Conservation (phyloP, 2,329 filamentous ascomycete genomes). For the Ceratocystis cacaofunesta region DNA sequence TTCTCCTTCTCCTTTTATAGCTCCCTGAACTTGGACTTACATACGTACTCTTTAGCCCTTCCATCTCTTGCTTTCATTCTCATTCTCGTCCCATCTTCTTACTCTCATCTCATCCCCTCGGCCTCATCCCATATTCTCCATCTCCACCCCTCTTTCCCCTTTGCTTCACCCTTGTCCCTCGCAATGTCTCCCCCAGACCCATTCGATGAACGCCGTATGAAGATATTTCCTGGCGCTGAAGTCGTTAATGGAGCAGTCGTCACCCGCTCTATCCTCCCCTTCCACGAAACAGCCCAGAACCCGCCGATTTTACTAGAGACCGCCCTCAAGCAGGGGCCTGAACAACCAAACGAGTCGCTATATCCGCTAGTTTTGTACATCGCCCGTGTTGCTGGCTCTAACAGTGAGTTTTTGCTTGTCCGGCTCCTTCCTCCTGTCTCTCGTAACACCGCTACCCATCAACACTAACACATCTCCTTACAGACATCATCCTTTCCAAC, state of each 20-base stretch:
- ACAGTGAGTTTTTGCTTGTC: slow-evolving; percentile 41
- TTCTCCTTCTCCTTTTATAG: not conserved
- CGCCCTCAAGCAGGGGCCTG: slow-evolving; percentile 74
- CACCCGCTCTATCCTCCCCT: slow-evolving; percentile 12
- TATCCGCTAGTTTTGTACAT: slow-evolving; percentile 78
- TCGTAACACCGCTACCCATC: not conserved
- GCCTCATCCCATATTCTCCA: not conserved
- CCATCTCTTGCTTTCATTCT: not conserved
- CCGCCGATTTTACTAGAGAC: slow-evolving; percentile 64
- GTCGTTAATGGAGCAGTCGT: slow-evolving; percentile 10
- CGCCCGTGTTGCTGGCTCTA: slow-evolving; percentile 77
- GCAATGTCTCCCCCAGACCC: not conserved
- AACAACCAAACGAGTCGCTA: slow-evolving; percentile 52
- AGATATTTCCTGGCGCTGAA: slow-evolving; percentile 7
- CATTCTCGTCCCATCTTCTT: not conserved
- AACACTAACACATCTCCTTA: slow-evolving; percentile 5
- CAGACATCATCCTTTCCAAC: slow-evolving; percentile 84
- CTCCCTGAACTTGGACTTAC: not conserved
- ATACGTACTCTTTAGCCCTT: not conserved
- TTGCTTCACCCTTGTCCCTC: not conserved
- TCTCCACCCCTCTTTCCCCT: not conserved
- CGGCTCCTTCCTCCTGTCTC: not conserved
- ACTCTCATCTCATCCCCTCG: not conserved
- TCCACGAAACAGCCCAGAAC: slow-evolving; percentile 55
- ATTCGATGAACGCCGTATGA: slow-evolving; percentile 8